Conservation (phyloP, 176 grass and related monocot species). For the Eleusine indica region DNA sequence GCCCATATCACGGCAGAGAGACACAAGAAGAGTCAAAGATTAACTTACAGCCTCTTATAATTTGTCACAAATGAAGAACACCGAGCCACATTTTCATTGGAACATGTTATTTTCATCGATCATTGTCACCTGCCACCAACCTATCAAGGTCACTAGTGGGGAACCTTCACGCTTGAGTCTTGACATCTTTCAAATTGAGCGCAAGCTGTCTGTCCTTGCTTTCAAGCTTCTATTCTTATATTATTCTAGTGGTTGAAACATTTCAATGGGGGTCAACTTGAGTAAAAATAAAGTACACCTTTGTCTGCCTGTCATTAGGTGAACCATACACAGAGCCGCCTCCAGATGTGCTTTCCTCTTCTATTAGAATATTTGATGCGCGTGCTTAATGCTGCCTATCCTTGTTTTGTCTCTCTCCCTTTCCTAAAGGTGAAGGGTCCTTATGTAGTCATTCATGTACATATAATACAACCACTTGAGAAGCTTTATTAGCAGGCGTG, state of each 20-base stretch:
- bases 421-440: slow-evolving; percentile 49
- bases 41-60: slow-evolving; percentile 30
- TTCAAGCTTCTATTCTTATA: slow-evolving; percentile 46
- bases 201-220: slow-evolving; percentile 47
- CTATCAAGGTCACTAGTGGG: slow-evolving; percentile 43
- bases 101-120: slow-evolving; percentile 43
- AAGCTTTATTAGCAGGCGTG: slow-evolving; percentile 53
- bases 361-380: slow-evolving; percentile 47
- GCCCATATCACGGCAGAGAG: slow-evolving; percentile 38
- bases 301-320: slow-evolving; percentile 42
- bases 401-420: slow-evolving; percentile 52
- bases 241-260: slow-evolving; percentile 70
- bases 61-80: slow-evolving; percentile 29
- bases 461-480: slow-evolving; percentile 44
- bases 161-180: slow-evolving; percentile 43
- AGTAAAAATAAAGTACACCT: slow-evolving; percentile 36
- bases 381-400: slow-evolving; percentile 68
- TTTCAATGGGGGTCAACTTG: slow-evolving; percentile 48
- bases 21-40: slow-evolving; percentile 43
- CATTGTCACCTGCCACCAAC: slow-evolving; percentile 51
- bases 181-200: slow-evolving; percentile 43
- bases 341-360: slow-evolving; percentile 31
- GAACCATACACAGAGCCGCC: slow-evolving; percentile 29
- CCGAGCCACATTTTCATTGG: slow-evolving; percentile 27
- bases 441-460: slow-evolving; percentile 40